Base-by-base conservation (phyloP, 2,329 filamentous ascomycete genomes). In the Diaporthe citri region DNA sequence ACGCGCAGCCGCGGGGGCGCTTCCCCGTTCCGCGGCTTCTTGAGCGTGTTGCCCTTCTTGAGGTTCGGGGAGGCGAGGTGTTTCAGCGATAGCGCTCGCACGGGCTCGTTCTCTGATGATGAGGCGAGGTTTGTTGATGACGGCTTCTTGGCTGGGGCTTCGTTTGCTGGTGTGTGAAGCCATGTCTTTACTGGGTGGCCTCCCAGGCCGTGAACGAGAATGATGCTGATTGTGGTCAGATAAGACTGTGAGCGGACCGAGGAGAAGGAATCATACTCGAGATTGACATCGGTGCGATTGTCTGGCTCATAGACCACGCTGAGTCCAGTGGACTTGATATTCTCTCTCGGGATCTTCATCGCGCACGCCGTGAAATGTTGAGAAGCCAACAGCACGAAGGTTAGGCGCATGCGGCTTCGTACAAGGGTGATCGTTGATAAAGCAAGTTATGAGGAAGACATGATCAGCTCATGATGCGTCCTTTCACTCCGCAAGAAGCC, bases 251-350 rank as follows among this genome's bases (percentile, higher is more conserved):
- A 34, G 6, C 39, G 4, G 15, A 7, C 25, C n/a, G 17, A 10
- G 31, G 17, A 10, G 31, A 46, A n/a, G 66, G 22, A 15, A 39
- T 12, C 82, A 76, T 71, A 83, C 82, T 83, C 82, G 51, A 81
- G 78, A 0, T 79, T 77, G 2, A 81, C 78, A 8, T 79, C 78
- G 15, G 57, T 74, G 4, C 78, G 77, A 59, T 79, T 78, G 34
- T 83, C 80, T 0, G 82, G 82, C 74, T 82, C 80, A 41, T 82
- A 82, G 25, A 83, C 70, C n/a, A 82, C 77, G 13, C 81, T 80
- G 10, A 83, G 78, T 9, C 82, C 82, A 20, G 78, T 79, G 20
- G 80, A 77, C n/a, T 79, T 78, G 56, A 72, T 77, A 17, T 71
- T 77, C 64, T 82, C 82, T 79, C 81, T 82, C 25, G 74, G 77